phyloP scores from a whole-genome alignment of 164 flowering plant species.

The Vitis labrusca region DNA sequence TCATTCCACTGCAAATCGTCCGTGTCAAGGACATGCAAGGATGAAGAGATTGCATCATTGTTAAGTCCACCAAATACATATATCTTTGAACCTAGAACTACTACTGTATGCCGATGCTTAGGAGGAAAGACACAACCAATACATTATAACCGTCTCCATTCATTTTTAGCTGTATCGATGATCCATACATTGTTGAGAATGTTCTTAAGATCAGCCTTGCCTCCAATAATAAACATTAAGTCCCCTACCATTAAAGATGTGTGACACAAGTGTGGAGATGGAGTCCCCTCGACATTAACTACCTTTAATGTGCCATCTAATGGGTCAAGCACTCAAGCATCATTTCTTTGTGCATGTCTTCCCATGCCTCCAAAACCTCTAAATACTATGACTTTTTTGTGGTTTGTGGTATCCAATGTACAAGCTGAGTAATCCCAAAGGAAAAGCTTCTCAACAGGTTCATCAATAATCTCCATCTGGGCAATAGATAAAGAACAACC shows the following conservation, averaged over 20 bases:
- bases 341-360: conserved; percentile 84
- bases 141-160: conserved; percentile 58
- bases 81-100: conserved; percentile 63
- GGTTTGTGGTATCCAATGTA: conserved; percentile 20
- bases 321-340: conserved; percentile 58
- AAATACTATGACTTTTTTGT: conserved; percentile 51
- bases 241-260: conserved; percentile 67
- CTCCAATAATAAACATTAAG: conserved; percentile 72
- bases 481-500: conserved; percentile 36
- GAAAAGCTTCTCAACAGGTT: conserved; percentile 77
- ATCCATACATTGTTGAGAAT: conserved; percentile 85
- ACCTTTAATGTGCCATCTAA: conserved; percentile 34
- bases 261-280: conserved; percentile 86
- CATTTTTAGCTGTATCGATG: conserved; percentile 34
- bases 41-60: conserved; percentile 52
- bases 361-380: conserved; percentile 98
- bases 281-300: conserved; percentile 37
- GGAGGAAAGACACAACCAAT: conserved; percentile 57
- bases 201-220: conserved; percentile 76
- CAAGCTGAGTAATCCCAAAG: conserved; percentile 91
- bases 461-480: conserved; percentile 50
- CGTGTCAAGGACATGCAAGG: conserved; percentile 67
- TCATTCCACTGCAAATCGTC: conserved; percentile 59
- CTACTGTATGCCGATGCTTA: conserved; percentile 98
- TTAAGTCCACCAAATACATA: conserved; percentile 86